Evolutionary conservation across 1,139 yeast species (phyloP).

Genomic region (Taphrina confusa): DNA sequence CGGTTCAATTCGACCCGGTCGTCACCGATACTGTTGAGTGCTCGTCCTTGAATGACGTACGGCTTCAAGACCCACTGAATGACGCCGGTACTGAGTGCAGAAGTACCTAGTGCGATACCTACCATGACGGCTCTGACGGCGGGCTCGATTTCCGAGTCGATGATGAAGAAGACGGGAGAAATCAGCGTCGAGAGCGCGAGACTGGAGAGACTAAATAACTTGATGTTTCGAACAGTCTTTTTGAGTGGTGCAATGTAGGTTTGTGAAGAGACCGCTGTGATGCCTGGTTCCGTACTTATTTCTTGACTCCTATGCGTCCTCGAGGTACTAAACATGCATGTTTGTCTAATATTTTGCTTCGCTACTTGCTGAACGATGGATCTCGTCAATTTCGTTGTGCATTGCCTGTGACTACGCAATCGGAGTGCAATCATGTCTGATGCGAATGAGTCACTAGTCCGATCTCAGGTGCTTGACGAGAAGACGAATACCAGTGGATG

Average conservation of each 20-base stretch:
- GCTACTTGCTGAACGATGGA: no score
- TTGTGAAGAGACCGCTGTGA: constrained; percentile 19
- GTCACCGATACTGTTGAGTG: constrained; percentile 12
- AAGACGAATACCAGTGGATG: no score
- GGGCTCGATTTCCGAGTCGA: constrained; percentile 23
- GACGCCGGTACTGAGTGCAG: constrained; percentile 90
- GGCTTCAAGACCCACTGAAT: constrained; percentile 46
- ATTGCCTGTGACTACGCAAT: no score
- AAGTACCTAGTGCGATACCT: constrained; percentile 30
- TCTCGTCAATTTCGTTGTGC: no score
- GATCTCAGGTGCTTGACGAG: no score
- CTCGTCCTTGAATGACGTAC: constrained; percentile 21
- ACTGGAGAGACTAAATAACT: constrained; percentile 26
- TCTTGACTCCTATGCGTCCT: background rate
- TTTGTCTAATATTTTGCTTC: no score
- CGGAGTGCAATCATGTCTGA: no score
- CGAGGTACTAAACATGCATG: background rate
- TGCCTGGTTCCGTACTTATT: constrained; percentile 23
- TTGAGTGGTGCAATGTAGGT: constrained; percentile 17
- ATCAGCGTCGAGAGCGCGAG: constrained; percentile 30
- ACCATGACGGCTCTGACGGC: constrained; percentile 30
- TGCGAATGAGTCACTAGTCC: no score
- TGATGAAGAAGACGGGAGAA: constrained; percentile 32
- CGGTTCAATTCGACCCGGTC: constrained; percentile 21
- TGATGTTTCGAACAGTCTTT: constrained; percentile 30